phyloP scores from a whole-genome alignment of 441 rosid genomes.

The Populus tomentosa region DNA sequence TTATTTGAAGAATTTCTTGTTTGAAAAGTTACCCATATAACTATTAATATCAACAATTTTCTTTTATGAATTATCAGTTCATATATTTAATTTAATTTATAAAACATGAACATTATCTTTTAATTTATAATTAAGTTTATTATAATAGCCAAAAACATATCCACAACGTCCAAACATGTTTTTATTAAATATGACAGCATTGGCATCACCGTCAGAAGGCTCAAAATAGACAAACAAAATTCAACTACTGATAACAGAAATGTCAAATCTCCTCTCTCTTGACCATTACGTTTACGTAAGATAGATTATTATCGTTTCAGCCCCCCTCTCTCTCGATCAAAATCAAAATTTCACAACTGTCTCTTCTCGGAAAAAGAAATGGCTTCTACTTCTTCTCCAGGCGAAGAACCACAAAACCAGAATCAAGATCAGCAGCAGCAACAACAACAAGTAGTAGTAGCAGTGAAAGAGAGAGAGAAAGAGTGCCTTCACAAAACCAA shows the following conservation, averaged over 20 bases:
- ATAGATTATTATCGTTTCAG: neutral
- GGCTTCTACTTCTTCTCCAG: conserved; percentile 14
- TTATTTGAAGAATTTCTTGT: too few relatives aligned
- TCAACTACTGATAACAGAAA: neutral
- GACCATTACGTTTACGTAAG: too few relatives aligned
- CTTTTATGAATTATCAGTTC: too few relatives aligned
- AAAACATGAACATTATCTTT: too few relatives aligned
- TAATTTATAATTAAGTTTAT: too few relatives aligned
- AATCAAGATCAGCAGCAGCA: conserved; percentile 8
- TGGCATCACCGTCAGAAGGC: conserved; percentile 2
- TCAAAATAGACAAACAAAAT: neutral
- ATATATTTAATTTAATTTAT: too few relatives aligned
- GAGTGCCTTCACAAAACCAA: conserved; percentile 76
- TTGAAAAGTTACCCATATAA: too few relatives aligned
- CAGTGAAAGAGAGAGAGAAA: conserved; percentile 15
- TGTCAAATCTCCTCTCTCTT: neutral
- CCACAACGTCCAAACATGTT: neutral
- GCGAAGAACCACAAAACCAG: conserved; percentile 29
- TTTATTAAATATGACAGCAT: neutral
- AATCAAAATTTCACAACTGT: neutral
- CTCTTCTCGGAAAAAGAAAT: neutral
- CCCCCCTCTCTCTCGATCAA: neutral
- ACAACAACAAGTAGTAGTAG: conserved; percentile 19
- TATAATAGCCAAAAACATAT: neutral
- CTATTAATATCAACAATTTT: too few relatives aligned